These are phyloP conservation scores for Solanum dulcamara DNA, from an alignment of 257 asterid genomes.

Conservation along the genomic window DNA sequence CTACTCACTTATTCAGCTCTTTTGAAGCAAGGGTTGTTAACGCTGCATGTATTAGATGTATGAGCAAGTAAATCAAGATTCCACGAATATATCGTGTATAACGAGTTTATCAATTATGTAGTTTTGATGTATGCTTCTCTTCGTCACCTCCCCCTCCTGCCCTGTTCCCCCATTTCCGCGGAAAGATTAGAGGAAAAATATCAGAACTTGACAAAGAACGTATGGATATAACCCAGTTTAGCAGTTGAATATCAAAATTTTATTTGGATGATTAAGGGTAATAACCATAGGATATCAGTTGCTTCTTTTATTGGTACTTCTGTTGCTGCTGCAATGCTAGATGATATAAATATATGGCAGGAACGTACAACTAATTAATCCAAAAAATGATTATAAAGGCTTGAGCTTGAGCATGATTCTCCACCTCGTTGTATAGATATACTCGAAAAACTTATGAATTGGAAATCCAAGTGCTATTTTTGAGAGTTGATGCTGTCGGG, in stretches of 20 bases:
- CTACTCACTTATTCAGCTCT: background rate
- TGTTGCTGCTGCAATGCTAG: background rate
- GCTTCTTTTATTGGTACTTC: background rate
- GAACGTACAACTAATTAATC: background rate
- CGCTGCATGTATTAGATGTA: background rate
- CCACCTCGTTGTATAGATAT: background rate
- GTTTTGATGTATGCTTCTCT: background rate
- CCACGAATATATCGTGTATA: background rate
- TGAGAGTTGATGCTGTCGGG: too few relatives aligned
- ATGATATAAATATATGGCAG: background rate
- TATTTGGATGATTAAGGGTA: background rate
- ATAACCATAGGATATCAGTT: background rate
- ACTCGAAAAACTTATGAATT: background rate
- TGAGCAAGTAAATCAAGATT: background rate
- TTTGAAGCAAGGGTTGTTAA: background rate
- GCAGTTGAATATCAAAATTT: background rate
- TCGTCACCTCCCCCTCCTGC: background rate
- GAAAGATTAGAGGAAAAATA: background rate
- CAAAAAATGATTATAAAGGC: background rate
- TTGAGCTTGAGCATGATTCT: background rate
- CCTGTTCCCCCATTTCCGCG: background rate
- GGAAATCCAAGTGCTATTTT: too few relatives aligned
- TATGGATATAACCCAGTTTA: background rate
- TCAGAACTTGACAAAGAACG: background rate
- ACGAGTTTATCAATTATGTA: background rate